phyloP scores from a whole-genome alignment of 192 early-diverging fungal species.

The Backusella psychrophila region DNA sequence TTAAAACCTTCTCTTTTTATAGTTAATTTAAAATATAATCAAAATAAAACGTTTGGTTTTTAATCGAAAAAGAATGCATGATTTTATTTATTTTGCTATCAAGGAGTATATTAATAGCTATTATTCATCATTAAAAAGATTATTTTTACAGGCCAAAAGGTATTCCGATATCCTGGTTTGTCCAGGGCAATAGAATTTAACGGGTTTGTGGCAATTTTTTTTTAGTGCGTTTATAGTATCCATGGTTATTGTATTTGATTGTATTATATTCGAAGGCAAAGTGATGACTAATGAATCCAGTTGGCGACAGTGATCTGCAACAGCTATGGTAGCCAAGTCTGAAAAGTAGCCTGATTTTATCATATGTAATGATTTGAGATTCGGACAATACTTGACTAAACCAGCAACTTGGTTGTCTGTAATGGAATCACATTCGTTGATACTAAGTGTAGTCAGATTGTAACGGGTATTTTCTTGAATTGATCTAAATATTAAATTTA shows the following conservation, averaged over 20 bases:
- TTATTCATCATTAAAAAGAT: background rate
- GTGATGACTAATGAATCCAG: background rate
- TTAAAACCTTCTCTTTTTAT: background rate
- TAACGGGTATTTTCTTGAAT: background rate
- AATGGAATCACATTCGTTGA: background rate
- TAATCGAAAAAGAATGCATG: background rate
- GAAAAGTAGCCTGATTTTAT: background rate
- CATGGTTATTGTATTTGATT: slow-evolving; percentile 8
- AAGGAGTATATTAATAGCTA: background rate
- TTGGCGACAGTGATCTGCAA: background rate
- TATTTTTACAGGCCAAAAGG: background rate
- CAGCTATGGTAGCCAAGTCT: background rate
- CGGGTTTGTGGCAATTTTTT: background rate
- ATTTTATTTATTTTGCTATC: background rate
- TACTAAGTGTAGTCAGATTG: background rate
- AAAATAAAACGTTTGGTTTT: background rate
- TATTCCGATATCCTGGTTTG: slow-evolving; percentile 5
- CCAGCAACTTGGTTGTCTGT: background rate
- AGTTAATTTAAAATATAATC: background rate
- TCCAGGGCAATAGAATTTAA: background rate
- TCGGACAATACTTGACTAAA: background rate
- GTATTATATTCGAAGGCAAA: slow-evolving; percentile 1
- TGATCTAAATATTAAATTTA: background rate
- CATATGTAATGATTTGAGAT: background rate
- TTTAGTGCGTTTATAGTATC: background rate